Evolutionary conservation across 352 stramenopile species (phyloP), one percentile per base, ranked within the genome.

Genomic region (Phytophthora gonapodyides): DNA sequence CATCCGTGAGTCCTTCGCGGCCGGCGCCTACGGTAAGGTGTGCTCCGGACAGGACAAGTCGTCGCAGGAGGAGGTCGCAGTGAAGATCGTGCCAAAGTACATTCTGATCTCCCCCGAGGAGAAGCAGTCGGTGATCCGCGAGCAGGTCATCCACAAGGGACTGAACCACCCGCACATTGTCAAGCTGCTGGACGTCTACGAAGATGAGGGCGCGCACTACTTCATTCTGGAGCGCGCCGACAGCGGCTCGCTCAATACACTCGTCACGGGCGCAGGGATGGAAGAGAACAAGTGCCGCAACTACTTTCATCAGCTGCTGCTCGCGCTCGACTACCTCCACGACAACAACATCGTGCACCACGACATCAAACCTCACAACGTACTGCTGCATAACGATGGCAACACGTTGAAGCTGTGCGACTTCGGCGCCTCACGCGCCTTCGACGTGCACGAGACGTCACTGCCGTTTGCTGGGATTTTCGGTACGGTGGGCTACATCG

Each of bases 291-390:
- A 73, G 21, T 83, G 76, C 35, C 80, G 80, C 40, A 57, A 79
- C 2, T 57, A 88, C 19, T 89, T 89, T n/a, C 61, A 44, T 9
- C 79, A 91, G 55, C 41, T 91, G 27, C 59, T 91, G 35, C 70
- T 74, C 2, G 82, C 82, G 2, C 74, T 91, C 10, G 76, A 85
- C 41, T 91, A 91, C 35, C 61, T 91, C 34, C 82, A 91, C 57
- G 33, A 38, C 19, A 76, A 88, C 64, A 75, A 88, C 67, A 93
- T 98, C 49, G 75, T 97, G 12, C 91, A 98, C 65, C 87, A 93
- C 46, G 91, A 98, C 64, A 89, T 98, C 51, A 97, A 98, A 62
- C 89, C 89, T 4, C 71, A 88, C 55, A 95, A 95, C 57, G 65
- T 95, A 12, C 53, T 95, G 35, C 56, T 95, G 24, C 74, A 88